Base-by-base conservation (phyloP, 352 stramenopile species). In the Phytophthora melonis region DNA sequence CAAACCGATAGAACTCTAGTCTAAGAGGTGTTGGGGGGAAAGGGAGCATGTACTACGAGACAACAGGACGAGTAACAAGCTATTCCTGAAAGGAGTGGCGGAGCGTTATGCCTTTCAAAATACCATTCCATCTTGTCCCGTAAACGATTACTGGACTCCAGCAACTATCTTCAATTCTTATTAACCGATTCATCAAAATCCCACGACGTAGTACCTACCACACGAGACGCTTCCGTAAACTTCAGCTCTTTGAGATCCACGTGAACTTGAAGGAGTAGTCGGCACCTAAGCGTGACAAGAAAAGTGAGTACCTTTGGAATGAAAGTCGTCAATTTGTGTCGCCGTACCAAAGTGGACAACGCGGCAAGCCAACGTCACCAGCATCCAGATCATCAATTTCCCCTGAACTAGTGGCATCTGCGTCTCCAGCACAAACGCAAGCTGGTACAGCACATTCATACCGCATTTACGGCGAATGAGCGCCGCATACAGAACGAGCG, bases 391-490 rank as follows among this genome's bases (percentile, higher is more conserved):
- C 45, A 79, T 58, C n/a, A 81, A 16, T 19, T 72, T 74, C 5
- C 56, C 45, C 5, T 77, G 70, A 0, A 72, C 58, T 19, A 77
- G 16, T 5, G 30, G 1, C 41, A 59, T 66, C 32, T 79, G 75
- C 1, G 66, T 77, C 23, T 85, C 78, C 27, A 85, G 30, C 19
- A 85, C 78, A 25, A 82, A 85, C 0, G 78, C 68, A 3, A 82
- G 9, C 4, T 78, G 36, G 25, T 82, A 75, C 0, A 77, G 32
- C 0, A 52, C n/a, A 14, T 70, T 68, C 45, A 82, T 60, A 2
- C 47, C 30, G 10, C 76, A 63, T 0, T 68, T 68, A 0, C 71
- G 66, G 11, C 32, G 32, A 16, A 84, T 32, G 2, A 80, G 8
- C 1, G 50, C 11, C 0, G 19, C 30, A 7, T 77, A 56, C 1